phyloP scores from a whole-genome alignment of 2,329 filamentous ascomycete genomes.

The Hymenoscyphus salicellus region DNA sequence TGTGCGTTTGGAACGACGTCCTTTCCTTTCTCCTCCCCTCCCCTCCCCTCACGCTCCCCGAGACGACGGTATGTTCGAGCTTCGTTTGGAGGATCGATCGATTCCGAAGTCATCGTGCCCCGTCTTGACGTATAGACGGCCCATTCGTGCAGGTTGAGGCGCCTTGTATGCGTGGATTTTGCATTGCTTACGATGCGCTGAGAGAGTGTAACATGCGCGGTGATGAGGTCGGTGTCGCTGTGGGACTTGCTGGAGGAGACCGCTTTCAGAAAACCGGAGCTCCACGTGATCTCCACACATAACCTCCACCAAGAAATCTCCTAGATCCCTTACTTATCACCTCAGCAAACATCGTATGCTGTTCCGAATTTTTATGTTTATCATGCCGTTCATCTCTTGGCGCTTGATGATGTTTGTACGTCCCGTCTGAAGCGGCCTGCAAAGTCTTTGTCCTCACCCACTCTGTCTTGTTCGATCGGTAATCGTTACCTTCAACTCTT shows the following conservation, averaged over 20 bases:
- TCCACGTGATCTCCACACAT: neutral
- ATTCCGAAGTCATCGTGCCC: neutral
- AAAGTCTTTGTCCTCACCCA: too few relatives aligned
- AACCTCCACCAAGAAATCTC: too few relatives aligned
- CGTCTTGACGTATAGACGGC: neutral
- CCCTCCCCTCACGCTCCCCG: neutral
- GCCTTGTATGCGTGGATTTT: neutral
- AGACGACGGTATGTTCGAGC: too few relatives aligned
- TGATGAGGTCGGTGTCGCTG: neutral
- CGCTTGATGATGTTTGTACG: too few relatives aligned
- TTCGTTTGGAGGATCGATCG: neutral
- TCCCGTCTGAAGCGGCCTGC: too few relatives aligned
- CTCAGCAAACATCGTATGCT: too few relatives aligned
- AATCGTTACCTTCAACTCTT: too few relatives aligned
- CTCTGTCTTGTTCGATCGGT: too few relatives aligned
- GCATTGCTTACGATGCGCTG: neutral
- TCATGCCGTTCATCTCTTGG: too few relatives aligned
- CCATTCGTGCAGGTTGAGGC: neutral
- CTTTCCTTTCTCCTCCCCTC: too few relatives aligned
- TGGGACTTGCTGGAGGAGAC: neutral
- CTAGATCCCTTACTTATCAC: neutral
- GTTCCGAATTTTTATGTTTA: too few relatives aligned
- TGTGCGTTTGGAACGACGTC: neutral
- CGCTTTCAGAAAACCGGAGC: neutral
- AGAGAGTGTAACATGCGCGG: too few relatives aligned